A percentile compares a stretch with the other conserved stretches of the same genome.
phyloP scores from a whole-genome alignment of 2,329 filamentous ascomycete species.

The Scleromitrula shiraiana region DNA sequence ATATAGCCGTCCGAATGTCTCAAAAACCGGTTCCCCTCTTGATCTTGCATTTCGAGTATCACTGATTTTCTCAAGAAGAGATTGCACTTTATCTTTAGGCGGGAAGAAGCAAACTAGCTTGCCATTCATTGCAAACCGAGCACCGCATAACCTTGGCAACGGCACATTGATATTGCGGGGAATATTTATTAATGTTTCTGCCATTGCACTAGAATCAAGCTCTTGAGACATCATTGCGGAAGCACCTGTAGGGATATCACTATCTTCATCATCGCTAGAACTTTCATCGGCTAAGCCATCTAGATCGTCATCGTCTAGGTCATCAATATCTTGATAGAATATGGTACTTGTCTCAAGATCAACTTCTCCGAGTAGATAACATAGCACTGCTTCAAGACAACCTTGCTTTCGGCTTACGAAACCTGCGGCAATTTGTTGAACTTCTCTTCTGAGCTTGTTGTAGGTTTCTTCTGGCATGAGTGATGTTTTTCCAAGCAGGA shows the following conservation, averaged over 20 bases:
- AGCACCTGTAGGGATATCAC: slow-evolving; percentile 29
- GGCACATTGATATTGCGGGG: slow-evolving; percentile 46
- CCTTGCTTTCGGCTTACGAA: slow-evolving; percentile 52
- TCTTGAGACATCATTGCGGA: slow-evolving; percentile 54
- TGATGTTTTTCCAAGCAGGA: slow-evolving; percentile 52
- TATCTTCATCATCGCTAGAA: slow-evolving; percentile 75
- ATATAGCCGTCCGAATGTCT: slow-evolving; percentile 54
- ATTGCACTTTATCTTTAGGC: slow-evolving; percentile 47
- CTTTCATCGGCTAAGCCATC: slow-evolving; percentile 62
- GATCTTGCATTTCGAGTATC: slow-evolving; percentile 40
- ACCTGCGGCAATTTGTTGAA: slow-evolving; percentile 47
- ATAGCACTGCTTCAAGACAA: slow-evolving; percentile 53
- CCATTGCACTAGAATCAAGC: slow-evolving; percentile 44
- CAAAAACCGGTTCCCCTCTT: slow-evolving; percentile 47
- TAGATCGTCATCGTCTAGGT: slow-evolving; percentile 52
- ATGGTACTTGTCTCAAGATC: slow-evolving; percentile 52
- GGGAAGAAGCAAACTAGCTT: slow-evolving; percentile 61
- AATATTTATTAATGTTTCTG: slow-evolving; percentile 43
- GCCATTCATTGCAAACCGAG: slow-evolving; percentile 54
- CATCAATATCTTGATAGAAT: slow-evolving; percentile 48
- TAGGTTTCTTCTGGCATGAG: slow-evolving; percentile 52
- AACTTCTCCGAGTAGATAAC: slow-evolving; percentile 55
- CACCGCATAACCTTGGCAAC: slow-evolving; percentile 50
- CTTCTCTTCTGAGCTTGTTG: slow-evolving; percentile 44
- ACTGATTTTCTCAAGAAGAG: slow-evolving; percentile 39